Base-by-base conservation (phyloP, 441 rosid species). In the Erodium trifolium region DNA sequence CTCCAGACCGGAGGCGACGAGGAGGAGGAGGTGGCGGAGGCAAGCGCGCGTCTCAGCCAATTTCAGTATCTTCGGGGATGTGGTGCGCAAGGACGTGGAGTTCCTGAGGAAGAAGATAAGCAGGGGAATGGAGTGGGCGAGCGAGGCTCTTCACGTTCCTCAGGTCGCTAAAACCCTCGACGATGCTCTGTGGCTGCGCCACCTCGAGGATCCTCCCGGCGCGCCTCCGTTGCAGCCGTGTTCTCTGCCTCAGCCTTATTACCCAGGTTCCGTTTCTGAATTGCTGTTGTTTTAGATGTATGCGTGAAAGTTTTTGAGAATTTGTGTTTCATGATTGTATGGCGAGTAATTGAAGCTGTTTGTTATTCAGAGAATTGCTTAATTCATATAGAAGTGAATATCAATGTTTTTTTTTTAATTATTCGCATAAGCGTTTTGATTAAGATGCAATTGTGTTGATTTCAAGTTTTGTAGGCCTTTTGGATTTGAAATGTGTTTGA, bases 111-210 rank as follows among this genome's bases (percentile, higher is more conserved):
- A 83, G 53, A 81, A 83, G 65, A 78, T 91, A 17, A 70, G 80
- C 3, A 77, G 67, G 72, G 94, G 98, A 71, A 35, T 87, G 18
- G 82, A 75, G 31, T 91, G 95, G 96, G 95, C 96, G 9, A 86
- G 79, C 43, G 81, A 81, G 63, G 78, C 82, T 41, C 81, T 93
- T 70, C 90, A 81, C 18, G 67, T 91, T 59, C 89, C 92, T 2
- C 80, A 81, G 77, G 88, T 82, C 68, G 72, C 83, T 31, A 91
- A 82, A 74, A 67, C 85, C 16, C 71, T 87, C 2, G 92, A 87
- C 67, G 89, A 88, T 41, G 27, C 83, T 16, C 72, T 91, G 63
- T 93, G 99, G 97, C 88, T 93, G 16, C 81, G 88, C 47, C 78
- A 83, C 67, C 83, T 91, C 17, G 99, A 93, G 80, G 90, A 87